Conservation (phyloP, 2,329 filamentous ascomycete species). For the Rutstroemia sydowiana region DNA sequence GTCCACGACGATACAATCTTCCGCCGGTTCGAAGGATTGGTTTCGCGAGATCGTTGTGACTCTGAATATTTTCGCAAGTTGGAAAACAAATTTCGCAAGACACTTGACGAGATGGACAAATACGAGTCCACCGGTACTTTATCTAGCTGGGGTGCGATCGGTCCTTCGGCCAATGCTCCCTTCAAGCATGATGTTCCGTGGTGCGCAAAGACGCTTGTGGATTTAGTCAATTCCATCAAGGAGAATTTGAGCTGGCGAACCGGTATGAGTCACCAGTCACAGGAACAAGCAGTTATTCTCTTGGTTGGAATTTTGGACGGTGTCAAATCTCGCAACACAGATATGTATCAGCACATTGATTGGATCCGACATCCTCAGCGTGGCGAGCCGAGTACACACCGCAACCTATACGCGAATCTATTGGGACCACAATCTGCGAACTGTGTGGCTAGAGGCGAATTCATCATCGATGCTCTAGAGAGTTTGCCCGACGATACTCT, state of each 20-base stretch:
- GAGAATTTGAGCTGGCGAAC: constrained; percentile 17
- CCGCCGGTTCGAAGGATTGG: constrained; percentile 18
- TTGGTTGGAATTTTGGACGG: constrained; percentile 24
- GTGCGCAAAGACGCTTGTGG: constrained; percentile 21
- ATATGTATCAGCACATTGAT: constrained; percentile 18
- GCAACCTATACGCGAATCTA: constrained; percentile 26
- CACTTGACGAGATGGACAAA: constrained; percentile 18
- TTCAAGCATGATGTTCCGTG: constrained; percentile 21
- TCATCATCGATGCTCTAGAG: constrained; percentile 25
- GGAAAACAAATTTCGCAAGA: constrained; percentile 16
- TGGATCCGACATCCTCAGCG: constrained; percentile 18
- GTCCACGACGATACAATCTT: constrained; percentile 22
- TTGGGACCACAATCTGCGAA: constrained; percentile 18
- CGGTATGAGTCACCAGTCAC: constrained; percentile 13
- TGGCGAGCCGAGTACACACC: constrained; percentile 21
- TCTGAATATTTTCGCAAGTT: constrained; percentile 23
- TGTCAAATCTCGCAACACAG: constrained; percentile 20
- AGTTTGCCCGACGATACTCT: constrained; percentile 22
- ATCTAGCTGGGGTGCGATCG: constrained; percentile 9
- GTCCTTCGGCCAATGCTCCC: not conserved
- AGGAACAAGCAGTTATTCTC: constrained; percentile 20
- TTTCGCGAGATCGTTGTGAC: constrained; percentile 20
- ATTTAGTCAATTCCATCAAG: constrained; percentile 22
- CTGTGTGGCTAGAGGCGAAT: constrained; percentile 17
- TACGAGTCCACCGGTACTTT: constrained; percentile 20